Conservation (phyloP, 192 early-diverging fungal genomes). For the Physocladia obscura region DNA sequence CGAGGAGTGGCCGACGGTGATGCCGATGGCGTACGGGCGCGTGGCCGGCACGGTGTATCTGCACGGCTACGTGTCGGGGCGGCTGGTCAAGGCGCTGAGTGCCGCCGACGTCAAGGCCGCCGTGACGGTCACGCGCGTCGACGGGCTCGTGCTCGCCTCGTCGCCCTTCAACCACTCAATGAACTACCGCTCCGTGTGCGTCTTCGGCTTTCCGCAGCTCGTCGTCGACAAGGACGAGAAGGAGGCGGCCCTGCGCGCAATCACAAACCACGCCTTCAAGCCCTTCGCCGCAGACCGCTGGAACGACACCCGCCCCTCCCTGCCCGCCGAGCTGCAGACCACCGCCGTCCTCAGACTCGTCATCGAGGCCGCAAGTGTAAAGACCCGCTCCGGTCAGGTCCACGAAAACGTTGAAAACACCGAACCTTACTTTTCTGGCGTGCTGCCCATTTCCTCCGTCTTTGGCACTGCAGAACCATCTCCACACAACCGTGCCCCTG, state of each 20-base stretch:
- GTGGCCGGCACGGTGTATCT: conserved; percentile 49
- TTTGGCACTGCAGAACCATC: conserved; percentile 2
- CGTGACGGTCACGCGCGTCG: conserved; percentile 34
- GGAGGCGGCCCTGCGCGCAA: conserved; percentile 35
- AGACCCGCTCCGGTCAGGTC: conserved; percentile 10
- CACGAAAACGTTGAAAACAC: conserved; percentile 11
- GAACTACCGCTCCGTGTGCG: conserved; percentile 47
- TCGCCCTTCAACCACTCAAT: conserved; percentile 52
- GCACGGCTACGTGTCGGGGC: conserved; percentile 36
- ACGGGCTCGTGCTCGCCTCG: conserved; percentile 48
- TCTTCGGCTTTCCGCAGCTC: conserved; percentile 45
- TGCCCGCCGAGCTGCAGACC: conserved; percentile 4
- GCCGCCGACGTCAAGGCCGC: background rate
- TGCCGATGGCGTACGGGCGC: conserved; percentile 58
- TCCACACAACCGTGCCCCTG: background rate
- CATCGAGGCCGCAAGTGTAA: conserved; percentile 31
- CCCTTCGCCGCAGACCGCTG: conserved; percentile 47
- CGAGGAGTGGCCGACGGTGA: conserved; percentile 54
- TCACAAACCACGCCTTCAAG: conserved; percentile 53
- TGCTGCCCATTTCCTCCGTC: conserved; percentile 13
- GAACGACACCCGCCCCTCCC: conserved; percentile 29
- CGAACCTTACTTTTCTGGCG: conserved; percentile 24
- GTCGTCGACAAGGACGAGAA: conserved; percentile 44
- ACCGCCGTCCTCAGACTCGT: conserved; percentile 27
- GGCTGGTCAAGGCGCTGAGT: conserved; percentile 15